Evolutionary conservation across 768 basidiomycete species (phyloP).

Genomic region (Lentinula sp.): DNA sequence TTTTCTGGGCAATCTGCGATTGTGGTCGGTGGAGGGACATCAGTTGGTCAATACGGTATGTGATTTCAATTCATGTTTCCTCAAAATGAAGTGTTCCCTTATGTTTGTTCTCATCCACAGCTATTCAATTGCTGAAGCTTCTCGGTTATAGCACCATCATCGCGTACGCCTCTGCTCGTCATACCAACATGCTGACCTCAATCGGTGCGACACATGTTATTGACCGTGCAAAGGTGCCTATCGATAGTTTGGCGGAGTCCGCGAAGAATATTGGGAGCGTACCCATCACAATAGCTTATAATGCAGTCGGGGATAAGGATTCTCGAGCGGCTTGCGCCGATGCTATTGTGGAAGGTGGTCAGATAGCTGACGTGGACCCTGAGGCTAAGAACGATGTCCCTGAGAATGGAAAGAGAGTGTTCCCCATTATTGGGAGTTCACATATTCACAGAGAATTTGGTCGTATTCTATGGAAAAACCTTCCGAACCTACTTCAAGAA

Average conservation of each 20-base stretch:
- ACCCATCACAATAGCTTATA: constrained; percentile 2
- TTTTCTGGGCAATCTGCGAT: constrained; percentile 39
- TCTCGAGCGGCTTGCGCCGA: background rate
- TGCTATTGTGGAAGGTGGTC: background rate
- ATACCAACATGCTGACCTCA: constrained; percentile 23
- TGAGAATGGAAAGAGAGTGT: background rate
- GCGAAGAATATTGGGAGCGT: background rate
- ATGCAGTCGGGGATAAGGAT: background rate
- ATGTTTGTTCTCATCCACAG: background rate
- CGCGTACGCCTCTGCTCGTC: constrained; percentile 25
- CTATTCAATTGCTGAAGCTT: background rate
- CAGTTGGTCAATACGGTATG: constrained; percentile 46
- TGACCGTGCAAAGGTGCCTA: constrained; percentile 15
- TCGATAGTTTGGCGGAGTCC: background rate
- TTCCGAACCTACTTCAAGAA: background rate
- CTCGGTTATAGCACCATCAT: constrained; percentile 21
- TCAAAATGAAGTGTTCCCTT: background rate
- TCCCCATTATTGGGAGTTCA: background rate
- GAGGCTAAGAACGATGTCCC: background rate
- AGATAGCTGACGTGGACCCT: background rate
- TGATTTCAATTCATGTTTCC: constrained; percentile 1
- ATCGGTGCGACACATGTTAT: constrained; percentile 36
- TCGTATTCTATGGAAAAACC: background rate
- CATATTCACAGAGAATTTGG: constrained; percentile 2
- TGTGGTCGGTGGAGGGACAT: constrained; percentile 42